Base-by-base conservation (phyloP, 129 eudicot genomes). In the Centrapalus pauciflorus region DNA sequence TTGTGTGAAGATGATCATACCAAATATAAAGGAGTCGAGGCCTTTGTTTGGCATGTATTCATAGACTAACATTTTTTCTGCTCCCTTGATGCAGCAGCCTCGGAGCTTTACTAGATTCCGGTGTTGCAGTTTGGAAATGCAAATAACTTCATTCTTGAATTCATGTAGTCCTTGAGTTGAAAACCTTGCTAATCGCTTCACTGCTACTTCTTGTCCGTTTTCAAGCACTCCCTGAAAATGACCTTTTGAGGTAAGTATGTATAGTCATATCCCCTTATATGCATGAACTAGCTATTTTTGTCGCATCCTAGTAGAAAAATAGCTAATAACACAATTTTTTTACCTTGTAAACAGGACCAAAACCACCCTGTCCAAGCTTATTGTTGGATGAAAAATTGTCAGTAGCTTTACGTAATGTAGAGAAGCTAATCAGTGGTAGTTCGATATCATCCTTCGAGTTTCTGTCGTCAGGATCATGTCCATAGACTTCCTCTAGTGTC, bases 1-100 rank as follows among this genome's bases (percentile, higher is more conserved):
- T 24, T 33, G 6, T 24, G n/a, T n/a, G n/a, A n/a, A n/a, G 16
- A 29, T 38, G 51, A 45, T 30, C 43, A 29, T 45, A 84, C 86
- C 82, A 8, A 84, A 84, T 56, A 84, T 60, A 30, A 84, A 77
- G 8, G 27, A 57, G 69, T 84, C 89, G 28, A 84, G 67, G 69
- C 89, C 76, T 73, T 65, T 84, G 71, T 84, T 84, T 28, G 81
- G 72, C 83, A 84, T 72, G 81, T 80, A 84, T 70, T 84, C 89
- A 49, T 84, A 84, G 28, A 84, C 67, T 43, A 84, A 61, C 85
- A 84, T 80, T 60, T 45, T 81, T 55, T 81, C 83, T 7, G 76
- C 76, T 70, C 78, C 71, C 38, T 83, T 69, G 38, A 76, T 73
- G 70, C 84, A 79, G 55, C 82, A 83, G 9, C 88, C 84, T 58